Evolutionary conservation across 1,284 basidiomycete species (phyloP).

Genomic region (Chondrostereum purpureum): DNA sequence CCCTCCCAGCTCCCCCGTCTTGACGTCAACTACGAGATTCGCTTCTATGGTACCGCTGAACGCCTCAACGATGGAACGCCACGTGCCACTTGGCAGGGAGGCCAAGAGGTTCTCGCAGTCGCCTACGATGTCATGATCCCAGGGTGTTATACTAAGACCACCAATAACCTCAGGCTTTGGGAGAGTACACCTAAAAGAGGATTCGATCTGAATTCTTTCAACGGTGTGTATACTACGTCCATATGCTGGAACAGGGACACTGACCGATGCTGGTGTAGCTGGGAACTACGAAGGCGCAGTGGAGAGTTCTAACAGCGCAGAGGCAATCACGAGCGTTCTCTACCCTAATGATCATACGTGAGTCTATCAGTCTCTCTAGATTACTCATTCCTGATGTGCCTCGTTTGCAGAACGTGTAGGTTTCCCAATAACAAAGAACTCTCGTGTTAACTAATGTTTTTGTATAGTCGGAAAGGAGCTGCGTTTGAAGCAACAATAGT

Average conservation of each 20-base stretch:
- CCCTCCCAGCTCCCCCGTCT: conserved; percentile 62
- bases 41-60: conserved; percentile 83
- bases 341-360: conserved; percentile 85
- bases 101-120: conserved; percentile 85
- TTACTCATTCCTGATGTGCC: not conserved
- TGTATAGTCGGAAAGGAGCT: conserved; percentile 78
- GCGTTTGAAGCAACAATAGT: conserved; percentile 90
- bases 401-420: conserved; percentile 29
- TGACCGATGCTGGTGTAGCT: conserved; percentile 34
- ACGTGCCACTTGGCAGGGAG: conserved; percentile 77
- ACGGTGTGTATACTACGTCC: conserved; percentile 59
- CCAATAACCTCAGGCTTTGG: conserved; percentile 77
- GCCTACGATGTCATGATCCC: conserved; percentile 92
- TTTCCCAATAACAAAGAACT: too few species aligned
- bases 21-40: conserved; percentile 75
- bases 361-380: conserved; percentile 21
- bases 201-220: conserved; percentile 90
- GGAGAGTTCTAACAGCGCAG: conserved; percentile 79
- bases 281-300: conserved; percentile 88
- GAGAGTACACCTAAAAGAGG: conserved; percentile 86
- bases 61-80: conserved; percentile 52
- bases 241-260: too few species aligned
- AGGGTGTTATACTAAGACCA: conserved; percentile 72
- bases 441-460: conserved; percentile 8
- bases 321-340: conserved; percentile 85